Evolutionary conservation across 2,329 filamentous ascomycete species (phyloP), one percentile per base, ranked within the genome.

Genomic region (Tolypocladium capitatum): DNA sequence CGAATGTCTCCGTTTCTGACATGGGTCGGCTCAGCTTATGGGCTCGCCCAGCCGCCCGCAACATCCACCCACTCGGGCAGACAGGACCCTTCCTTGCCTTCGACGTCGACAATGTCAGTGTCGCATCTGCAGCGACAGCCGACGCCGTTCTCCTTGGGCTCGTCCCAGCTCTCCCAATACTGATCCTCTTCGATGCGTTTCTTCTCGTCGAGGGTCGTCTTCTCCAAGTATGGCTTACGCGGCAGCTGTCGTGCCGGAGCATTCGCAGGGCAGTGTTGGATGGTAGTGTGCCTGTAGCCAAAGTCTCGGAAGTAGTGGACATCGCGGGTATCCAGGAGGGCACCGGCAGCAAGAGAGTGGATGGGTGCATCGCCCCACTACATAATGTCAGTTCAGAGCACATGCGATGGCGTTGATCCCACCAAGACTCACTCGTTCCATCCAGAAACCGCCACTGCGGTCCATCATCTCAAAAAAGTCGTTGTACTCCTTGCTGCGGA

Each of bases 401-500:
- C 10, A 20, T 49, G 45, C 45, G 45, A 34, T 31, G 16, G 20
- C 24, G 7, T 41, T 24, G 24, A 28, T 41, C 16, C 24, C 16
- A 38, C 52, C 43, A 32, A 46, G 28, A 64, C 68, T 56, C 79
- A 95, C 90, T 66, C 92, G 76, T 72, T 98, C 92, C 82, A 94
- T 96, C 92, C 92, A 98, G 70, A 98, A 98, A 43, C 92, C 92
- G 55, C 92, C 92, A 63, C 90, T 96, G 53, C 83, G 83, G 64
- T 98, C 92, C 91, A 98, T 96, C 84, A 94, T 94, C 60, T 96
- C 75, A 66, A 98, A 98, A 67, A 98, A 98, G 55, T 96, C 92
- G 58, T 94, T 85, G 64, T 98, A 98, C 62, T 89, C 86, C 69
- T 95, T 91, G 72, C 90, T 96, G 57, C 92, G 81, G 78, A 97